A percentile compares a stretch with the other conserved stretches of the same genome.
Evolutionary conservation across 2,329 filamentous ascomycete genomes (phyloP).

Genomic region (Phialocephala sp.): DNA sequence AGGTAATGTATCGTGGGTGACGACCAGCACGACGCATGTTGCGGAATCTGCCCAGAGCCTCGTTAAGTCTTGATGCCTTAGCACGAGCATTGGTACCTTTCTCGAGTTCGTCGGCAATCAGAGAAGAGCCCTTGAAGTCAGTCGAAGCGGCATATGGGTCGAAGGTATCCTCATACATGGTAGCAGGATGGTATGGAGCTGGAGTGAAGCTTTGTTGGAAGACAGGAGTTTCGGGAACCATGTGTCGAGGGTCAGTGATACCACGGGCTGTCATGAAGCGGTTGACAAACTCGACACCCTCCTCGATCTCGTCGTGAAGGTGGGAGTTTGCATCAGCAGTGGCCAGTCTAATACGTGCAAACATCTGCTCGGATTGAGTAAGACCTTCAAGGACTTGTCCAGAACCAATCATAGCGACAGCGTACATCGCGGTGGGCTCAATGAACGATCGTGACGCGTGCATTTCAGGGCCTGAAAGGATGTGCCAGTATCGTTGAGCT

Average conservation of each 20-base stretch:
- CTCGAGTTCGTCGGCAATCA: conserved; percentile 90
- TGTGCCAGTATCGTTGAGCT: conserved; percentile 81
- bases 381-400: conserved; percentile 85
- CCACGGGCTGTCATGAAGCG: conserved; percentile 63
- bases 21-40: conserved; percentile 93
- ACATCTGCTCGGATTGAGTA: conserved; percentile 82
- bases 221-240: conserved; percentile 51
- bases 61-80: conserved; percentile 74
- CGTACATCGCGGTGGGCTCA: conserved; percentile 89
- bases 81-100: conserved; percentile 68
- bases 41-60: conserved; percentile 82
- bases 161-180: conserved; percentile 78
- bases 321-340: conserved; percentile 58
- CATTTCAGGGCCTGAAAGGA: conserved; percentile 68
- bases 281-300: conserved; percentile 74
- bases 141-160: conserved; percentile 91
- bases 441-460: conserved; percentile 70
- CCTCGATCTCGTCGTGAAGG: conserved; percentile 80
- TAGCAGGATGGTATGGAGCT: conserved; percentile 60
- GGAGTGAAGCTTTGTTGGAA: conserved; percentile 53
- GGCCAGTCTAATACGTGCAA: conserved; percentile 76
- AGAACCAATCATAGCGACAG: conserved; percentile 83
- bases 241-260: conserved; percentile 60
- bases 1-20: conserved; percentile 94
- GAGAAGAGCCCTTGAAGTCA: conserved; percentile 90